Evolutionary conservation across 2,329 filamentous ascomycete species (phyloP), one percentile per base, ranked within the genome.

Genomic region (Talaromyces sp.): DNA sequence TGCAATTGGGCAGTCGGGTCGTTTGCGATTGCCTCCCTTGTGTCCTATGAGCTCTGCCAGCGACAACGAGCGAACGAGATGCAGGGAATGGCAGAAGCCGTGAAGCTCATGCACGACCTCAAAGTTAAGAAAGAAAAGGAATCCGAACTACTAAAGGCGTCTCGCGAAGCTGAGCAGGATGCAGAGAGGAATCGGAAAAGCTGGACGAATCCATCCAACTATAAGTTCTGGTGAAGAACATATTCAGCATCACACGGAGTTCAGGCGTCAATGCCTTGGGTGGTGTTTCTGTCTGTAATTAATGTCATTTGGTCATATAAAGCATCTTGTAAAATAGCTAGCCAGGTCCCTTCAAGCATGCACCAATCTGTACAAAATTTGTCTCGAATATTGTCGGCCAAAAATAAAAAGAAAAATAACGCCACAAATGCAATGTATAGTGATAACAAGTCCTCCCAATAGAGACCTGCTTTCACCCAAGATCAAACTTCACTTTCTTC

Each of bases 1-100:
- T 87, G 88, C 38, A 95, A 95, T 69, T 96, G 90, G 89, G 92
- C 91, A 0, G 91, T 94, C 6, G 90, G 87, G 7, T 81, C 85
- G 38, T 96, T 94, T 72, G 80, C 88, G 26, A 71, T 88, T 21
- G 84, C 83, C 7, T 87, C 89, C n/a, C 79, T 89, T 53, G 81
- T 83, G 31, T 88, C 88, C 56, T 94, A 92, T 76, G 91, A 97
- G 75, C 91, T 89, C 69, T 97, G 93, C 77, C 87, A 92, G 69
- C 87, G 87, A 66, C 83, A 84, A 63, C 83, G 92, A 61, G 81
- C 84, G 54, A 82, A 88, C 62, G 93, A 97, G 75, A 85, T 88
- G 67, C 85, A 87, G 63, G 89, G 91, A 63, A 93, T 99, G 87
- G 89, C 89, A 73, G 82, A 91, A 65, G 90, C 90, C 3, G 88